phyloP scores from a whole-genome alignment of 2,329 filamentous ascomycete species.

The Colletotrichum spaethianum region DNA sequence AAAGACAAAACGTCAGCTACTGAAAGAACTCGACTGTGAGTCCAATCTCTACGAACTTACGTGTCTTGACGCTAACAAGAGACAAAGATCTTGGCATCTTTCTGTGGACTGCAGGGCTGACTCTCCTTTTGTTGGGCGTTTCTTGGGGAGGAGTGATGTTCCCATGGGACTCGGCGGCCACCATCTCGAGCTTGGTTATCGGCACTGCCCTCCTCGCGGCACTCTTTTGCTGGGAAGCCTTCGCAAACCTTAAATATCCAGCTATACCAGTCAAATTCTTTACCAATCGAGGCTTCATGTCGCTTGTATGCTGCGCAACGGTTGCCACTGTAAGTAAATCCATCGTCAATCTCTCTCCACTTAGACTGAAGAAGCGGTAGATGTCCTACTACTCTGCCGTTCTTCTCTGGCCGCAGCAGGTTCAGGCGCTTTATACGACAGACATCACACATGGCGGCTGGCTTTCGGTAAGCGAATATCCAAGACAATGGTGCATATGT shows the following conservation, averaged over 20 bases:
- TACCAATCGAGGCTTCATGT: constrained; percentile 53
- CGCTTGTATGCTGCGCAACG: constrained; percentile 52
- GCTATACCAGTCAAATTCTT: constrained; percentile 56
- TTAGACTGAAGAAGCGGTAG: constrained; percentile 21
- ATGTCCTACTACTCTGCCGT: constrained; percentile 53
- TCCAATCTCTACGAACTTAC: not conserved
- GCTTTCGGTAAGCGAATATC: constrained; percentile 47
- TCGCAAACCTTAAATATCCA: constrained; percentile 53
- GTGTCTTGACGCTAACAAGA: not conserved
- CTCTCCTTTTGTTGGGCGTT: constrained; percentile 61
- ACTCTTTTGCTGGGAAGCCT: constrained; percentile 55
- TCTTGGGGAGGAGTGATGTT: constrained; percentile 60
- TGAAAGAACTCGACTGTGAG: constrained; percentile 55
- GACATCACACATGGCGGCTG: constrained; percentile 54
- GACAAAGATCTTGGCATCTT: constrained; percentile 55
- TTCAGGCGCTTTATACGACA: constrained; percentile 51
- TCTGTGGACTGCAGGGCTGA: constrained; percentile 60
- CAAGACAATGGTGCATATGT: not conserved
- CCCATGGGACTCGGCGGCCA: constrained; percentile 57
- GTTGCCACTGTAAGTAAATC: constrained; percentile 49
- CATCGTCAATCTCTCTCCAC: not conserved
- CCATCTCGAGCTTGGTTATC: constrained; percentile 55
- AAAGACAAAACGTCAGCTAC: constrained; percentile 52
- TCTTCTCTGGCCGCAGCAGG: constrained; percentile 54
- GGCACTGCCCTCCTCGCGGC: constrained; percentile 51